Conservation (phyloP, 2,329 filamentous ascomycete genomes). For the Ophiostoma ulmi region DNA sequence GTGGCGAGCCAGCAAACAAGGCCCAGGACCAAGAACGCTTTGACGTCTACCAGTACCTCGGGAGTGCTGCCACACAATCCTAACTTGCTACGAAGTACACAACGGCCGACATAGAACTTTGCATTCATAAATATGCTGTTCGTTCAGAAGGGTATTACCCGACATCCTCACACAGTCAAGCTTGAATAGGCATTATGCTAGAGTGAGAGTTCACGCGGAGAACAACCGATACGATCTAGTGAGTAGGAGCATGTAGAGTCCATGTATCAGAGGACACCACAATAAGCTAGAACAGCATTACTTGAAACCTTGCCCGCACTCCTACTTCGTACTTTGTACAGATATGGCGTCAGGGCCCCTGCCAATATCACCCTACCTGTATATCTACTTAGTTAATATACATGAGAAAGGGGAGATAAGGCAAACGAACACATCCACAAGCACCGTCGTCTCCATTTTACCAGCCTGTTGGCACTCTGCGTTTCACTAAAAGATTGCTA, state of each 20-base stretch:
- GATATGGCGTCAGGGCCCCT: conserved; percentile 12
- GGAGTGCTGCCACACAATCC: conserved; percentile 8
- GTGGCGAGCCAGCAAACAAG: conserved; percentile 6
- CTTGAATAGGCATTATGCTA: not conserved
- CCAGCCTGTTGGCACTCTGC: conserved; percentile 21
- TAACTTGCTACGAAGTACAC: not conserved
- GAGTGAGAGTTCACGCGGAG: not conserved
- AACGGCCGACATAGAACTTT: not conserved
- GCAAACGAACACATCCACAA: conserved; percentile 13
- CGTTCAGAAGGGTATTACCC: not conserved
- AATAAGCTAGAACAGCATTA: not conserved
- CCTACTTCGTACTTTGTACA: not conserved
- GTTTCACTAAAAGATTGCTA: conserved; percentile 20
- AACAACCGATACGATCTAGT: not conserved
- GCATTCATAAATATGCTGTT: not conserved
- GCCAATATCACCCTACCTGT: not conserved
- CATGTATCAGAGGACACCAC: not conserved
- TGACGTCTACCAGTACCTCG: conserved; percentile 9
- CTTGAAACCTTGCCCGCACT: conserved; percentile 3
- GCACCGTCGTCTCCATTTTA: conserved; percentile 14
- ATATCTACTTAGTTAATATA: not conserved
- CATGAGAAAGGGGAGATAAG: not conserved
- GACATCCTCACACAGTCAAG: conserved; percentile 2
- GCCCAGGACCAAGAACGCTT: conserved; percentile 1
- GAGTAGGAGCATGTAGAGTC: not conserved